Conservation (phyloP, 192 early-diverging fungal genomes). For the Coemansia sp. region DNA sequence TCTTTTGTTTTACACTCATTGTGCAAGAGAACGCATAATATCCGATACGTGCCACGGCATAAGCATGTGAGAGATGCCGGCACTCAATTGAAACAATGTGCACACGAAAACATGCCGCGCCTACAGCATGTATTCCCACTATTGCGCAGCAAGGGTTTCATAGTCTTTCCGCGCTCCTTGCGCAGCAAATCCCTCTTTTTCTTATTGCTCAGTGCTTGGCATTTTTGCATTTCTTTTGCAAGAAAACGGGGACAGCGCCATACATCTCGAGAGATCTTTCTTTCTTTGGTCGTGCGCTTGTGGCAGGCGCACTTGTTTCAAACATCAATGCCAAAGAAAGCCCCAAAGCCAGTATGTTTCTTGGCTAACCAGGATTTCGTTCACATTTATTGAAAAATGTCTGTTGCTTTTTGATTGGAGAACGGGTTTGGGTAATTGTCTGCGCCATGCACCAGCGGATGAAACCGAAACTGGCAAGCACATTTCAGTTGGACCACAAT, state of each 20-base stretch:
- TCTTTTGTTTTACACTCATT: not conserved
- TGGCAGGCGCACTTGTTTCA: not conserved
- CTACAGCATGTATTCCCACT: not conserved
- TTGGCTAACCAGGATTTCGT: not conserved
- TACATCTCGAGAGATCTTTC: not conserved
- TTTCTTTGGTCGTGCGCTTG: not conserved
- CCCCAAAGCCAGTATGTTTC: not conserved
- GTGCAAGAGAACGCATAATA: not conserved
- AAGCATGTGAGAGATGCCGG: not conserved
- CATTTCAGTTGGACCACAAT: not conserved
- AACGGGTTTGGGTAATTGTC: not conserved
- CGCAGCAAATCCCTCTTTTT: not conserved
- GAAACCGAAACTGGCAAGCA: not conserved
- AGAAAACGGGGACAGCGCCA: not conserved
- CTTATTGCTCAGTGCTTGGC: not conserved
- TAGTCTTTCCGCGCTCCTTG: not conserved
- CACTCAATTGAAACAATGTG: not conserved
- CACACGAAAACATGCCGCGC: not conserved
- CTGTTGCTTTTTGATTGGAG: not conserved
- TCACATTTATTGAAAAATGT: not conserved
- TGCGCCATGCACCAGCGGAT: not conserved
- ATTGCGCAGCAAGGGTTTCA: not conserved
- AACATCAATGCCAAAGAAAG: not conserved
- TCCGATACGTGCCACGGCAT: not conserved
- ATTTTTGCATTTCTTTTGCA: not conserved